Percentiles rank a stretch among this genome's conserved stretches.
Evolutionary conservation across 139 green algal species (phyloP).

Genomic region (Picochlorum sp.): DNA sequence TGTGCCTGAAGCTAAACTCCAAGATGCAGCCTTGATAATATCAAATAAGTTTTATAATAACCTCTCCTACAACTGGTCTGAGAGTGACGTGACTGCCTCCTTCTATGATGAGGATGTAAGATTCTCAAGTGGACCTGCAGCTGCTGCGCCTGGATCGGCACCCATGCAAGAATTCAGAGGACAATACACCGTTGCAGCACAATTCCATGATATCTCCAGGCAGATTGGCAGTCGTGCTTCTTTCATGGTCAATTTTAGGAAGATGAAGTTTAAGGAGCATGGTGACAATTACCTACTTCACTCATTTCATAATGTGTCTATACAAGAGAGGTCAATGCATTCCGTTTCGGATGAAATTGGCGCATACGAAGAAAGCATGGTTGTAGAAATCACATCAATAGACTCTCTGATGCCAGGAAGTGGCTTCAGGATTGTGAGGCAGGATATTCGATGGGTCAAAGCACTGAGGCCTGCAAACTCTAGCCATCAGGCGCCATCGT

Average conservation of each 20-base stretch:
- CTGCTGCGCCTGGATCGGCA: background rate
- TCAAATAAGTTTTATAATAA: slow-evolving; percentile 19
- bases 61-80: slow-evolving; percentile 11
- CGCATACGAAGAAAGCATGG: background rate
- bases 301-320: background rate
- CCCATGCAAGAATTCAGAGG: slow-evolving; percentile 8
- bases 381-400: background rate
- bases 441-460: slow-evolving; percentile 3
- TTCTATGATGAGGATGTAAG: slow-evolving; percentile 20
- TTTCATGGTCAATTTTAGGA: background rate
- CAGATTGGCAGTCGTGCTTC: background rate
- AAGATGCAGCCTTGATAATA: slow-evolving; percentile 9
- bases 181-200: slow-evolving; percentile 20
- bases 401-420: background rate
- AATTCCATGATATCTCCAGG: slow-evolving; percentile 14
- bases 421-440: background rate
- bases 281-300: background rate
- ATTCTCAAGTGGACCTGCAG: background rate
- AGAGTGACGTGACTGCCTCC: slow-evolving; percentile 11
- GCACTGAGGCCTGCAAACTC: background rate
- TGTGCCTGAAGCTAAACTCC: slow-evolving; percentile 7
- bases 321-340: background rate
- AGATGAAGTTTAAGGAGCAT: background rate
- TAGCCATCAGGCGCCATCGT: background rate
- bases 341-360: slow-evolving; percentile 36